Conservation (phyloP, 225 moss, liverwort and hornwort genomes). For the Polytrichum formosum region DNA sequence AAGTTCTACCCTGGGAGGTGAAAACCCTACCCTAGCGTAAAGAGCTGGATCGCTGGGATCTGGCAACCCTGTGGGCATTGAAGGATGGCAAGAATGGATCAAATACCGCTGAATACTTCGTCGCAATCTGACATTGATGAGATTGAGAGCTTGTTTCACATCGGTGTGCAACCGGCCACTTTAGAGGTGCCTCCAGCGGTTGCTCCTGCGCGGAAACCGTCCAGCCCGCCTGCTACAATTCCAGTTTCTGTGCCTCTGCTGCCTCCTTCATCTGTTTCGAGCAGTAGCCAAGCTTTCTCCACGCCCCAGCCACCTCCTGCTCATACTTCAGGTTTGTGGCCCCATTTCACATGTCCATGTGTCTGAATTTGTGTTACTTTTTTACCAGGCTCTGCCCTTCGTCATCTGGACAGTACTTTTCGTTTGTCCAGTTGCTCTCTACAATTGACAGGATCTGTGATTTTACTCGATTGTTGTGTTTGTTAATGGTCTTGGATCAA, state of each 20-base stretch:
- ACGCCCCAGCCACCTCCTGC: constrained; percentile 41
- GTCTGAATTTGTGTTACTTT: too few relatives aligned
- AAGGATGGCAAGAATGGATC: constrained; percentile 14
- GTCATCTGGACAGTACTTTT: too few relatives aligned
- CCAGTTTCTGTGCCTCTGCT: constrained; percentile 67
- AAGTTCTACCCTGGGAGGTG: background rate
- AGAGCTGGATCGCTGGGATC: background rate
- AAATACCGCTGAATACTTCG: constrained; percentile 34
- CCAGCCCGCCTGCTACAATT: constrained; percentile 60
- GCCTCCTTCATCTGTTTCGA: constrained; percentile 50
- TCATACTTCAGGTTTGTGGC: constrained; percentile 32
- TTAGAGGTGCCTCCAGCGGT: constrained; percentile 72
- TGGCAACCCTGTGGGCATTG: constrained; percentile 12
- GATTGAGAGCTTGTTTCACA: constrained; percentile 93
- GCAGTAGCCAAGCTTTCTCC: constrained; percentile 56
- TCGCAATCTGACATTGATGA: constrained; percentile 83
- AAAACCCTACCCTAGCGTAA: background rate
- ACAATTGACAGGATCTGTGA: too few relatives aligned
- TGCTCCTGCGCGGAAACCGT: constrained; percentile 52
- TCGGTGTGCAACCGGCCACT: constrained; percentile 83
- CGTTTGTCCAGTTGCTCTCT: too few relatives aligned
- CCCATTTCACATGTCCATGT: constrained; percentile 5
- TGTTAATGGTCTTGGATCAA: too few relatives aligned
- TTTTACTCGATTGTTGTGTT: too few relatives aligned
- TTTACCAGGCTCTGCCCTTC: too few relatives aligned